Evolutionary conservation across 208 protist genomes (phyloP), one percentile per base, ranked within the genome.

Genomic region (Blastocrithidia nonstop): DNA sequence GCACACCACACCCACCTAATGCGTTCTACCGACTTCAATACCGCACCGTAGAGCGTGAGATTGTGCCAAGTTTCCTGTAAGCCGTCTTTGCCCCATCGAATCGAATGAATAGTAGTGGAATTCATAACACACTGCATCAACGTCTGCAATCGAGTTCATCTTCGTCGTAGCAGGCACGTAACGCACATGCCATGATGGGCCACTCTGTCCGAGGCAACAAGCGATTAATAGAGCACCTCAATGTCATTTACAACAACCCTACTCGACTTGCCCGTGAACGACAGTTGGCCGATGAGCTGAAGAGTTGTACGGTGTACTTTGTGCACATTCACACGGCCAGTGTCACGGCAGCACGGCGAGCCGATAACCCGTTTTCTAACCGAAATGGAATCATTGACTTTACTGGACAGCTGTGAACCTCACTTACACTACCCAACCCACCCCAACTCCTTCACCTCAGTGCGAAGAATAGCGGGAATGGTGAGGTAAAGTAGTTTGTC

Each of bases 331-430:
- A 51, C 17, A 82, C 66, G 15, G 83, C 78, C 24, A 71, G 68
- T 45, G 65, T 88, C 4, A 87, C 78, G 13, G 83, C 83, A 9
- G 83, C 83, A 32, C 77, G 83, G 16, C 77, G 83, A 8, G 67
- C 70, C 3, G 83, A 92, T 57, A 92, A 92, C 45, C 83, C 83
- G 1, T 92, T 92, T 56, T 83, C 73, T 6, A 27, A 44, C 6
- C 70, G 66, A 16, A 92, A 92, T 54, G 83, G 83, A 33, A 79
- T 92, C 51, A 43, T 76, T 6, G 65, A 83, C 21, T 71, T 71
- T 61, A 46, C 50, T 35, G 66, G 59, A 23, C 83, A 92, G 66
- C 46, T 76, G 41, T 92, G 83, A 78, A n/a, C 36, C 8, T 74
- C 71, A 25, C 55, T 92, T 19, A 47, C 45, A 22, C 45, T 61